A percentile compares a stretch with the other conserved stretches of the same genome.
Conservation (phyloP, 2,329 filamentous ascomycete genomes). For the Hortaea sp. region DNA sequence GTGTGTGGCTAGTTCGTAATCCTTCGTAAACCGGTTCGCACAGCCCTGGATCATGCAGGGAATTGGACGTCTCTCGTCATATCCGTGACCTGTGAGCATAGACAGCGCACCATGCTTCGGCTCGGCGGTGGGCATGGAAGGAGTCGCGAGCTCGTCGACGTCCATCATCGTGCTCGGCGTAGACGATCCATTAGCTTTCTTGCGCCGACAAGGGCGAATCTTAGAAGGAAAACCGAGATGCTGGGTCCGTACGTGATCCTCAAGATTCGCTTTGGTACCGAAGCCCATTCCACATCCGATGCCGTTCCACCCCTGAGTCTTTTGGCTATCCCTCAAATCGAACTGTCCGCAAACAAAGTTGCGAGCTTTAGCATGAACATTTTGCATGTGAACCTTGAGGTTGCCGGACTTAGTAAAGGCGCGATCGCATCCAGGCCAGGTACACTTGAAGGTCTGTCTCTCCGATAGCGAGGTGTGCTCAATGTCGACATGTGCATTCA, state of each 20-base stretch:
- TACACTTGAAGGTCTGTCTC: conserved; percentile 49
- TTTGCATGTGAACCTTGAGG: conserved; percentile 66
- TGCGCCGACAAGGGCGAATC: conserved; percentile 9
- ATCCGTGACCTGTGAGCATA: conserved; percentile 47
- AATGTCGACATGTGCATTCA: conserved; percentile 69
- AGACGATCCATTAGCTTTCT: conserved; percentile 1
- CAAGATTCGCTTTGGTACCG: conserved; percentile 64
- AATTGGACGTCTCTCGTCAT: conserved; percentile 42
- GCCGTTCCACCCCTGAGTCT: conserved; percentile 53
- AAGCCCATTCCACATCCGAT: conserved; percentile 63
- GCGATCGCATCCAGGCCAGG: conserved; percentile 58
- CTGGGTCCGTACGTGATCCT: conserved; percentile 74
- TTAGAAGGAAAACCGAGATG: conserved; percentile 52
- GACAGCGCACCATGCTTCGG: conserved; percentile 6
- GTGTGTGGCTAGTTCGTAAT: conserved; percentile 49
- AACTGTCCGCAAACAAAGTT: conserved; percentile 70
- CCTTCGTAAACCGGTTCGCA: conserved; percentile 44
- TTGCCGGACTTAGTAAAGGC: conserved; percentile 79
- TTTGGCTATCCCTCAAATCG: conserved; percentile 46
- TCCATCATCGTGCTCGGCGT: conserved; percentile 4
- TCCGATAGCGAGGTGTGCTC: conserved; percentile 42
- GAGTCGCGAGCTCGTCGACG: conserved; percentile 4
- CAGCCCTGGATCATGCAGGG: conserved; percentile 43
- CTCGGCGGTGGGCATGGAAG: not conserved
- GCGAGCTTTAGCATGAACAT: conserved; percentile 61